Base-by-base conservation (phyloP, 2,329 filamentous ascomycete species). In the Botrytis fabae region DNA sequence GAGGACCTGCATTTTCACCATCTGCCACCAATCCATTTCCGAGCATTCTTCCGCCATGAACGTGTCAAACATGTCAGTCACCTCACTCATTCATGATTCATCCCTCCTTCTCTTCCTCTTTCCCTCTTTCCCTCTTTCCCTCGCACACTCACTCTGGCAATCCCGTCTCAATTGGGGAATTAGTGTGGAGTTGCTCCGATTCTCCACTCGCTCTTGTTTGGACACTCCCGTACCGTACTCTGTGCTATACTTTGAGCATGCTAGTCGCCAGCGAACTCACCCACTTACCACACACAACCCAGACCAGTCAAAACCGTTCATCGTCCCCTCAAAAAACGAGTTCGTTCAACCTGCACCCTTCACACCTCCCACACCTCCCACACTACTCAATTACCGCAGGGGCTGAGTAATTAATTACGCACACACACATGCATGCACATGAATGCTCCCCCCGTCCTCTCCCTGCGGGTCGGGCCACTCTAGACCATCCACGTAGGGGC, bases 381-480 rank as follows among this genome's bases (percentile, higher is more conserved):
- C 44, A 1, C 48, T 6, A 54, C 9, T 6, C n/a, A 38, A 38
- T 9, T 8, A 9, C 38, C 2, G 25, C 2, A 54, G 51, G 51
- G 51, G 51, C 51, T 57, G n/a, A 57, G 51, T 57, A 57, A 57
- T 57, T 28, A 57, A 28, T 54, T 54, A 54, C 51, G 51, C 51
- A 54, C 8, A 10, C 46, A 12, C 10, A 14, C 40, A 42, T 42
- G 10, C 40, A 42, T 42, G 10, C 40, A 42, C 10, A 54, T 54
- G 5, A 14, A 7, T 1, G 0, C 38, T 62, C 25, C 63, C 0
- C 48, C 18, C 61, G 40, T 22, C 18, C 32, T 46, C 10, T 42
- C 22, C 48, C 20, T 57, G 25, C 65, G 48, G 65, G 35, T 68
- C 35, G 65, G 65, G 65, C 65, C 65, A 68, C 25, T 68, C 63